phyloP scores from a whole-genome alignment of 768 basidiomycete genomes.

The Porphyrellus cyaneotinctus region DNA sequence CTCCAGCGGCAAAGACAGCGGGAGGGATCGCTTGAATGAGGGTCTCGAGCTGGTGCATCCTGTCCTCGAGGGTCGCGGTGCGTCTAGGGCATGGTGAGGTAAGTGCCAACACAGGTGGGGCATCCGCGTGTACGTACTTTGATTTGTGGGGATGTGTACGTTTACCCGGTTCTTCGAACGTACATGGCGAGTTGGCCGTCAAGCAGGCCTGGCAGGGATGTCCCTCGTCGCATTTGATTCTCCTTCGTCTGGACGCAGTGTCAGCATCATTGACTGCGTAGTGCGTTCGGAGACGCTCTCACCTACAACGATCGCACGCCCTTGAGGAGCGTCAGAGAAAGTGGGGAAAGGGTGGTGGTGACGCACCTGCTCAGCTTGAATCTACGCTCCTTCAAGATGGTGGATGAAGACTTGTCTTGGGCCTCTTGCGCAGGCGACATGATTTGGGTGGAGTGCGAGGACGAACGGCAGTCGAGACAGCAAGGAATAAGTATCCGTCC shows the following conservation, averaged over 20 bases:
- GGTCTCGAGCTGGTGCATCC: constrained; percentile 85
- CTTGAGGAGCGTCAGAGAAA: constrained; percentile 36
- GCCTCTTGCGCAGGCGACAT: constrained; percentile 33
- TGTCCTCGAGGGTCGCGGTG: constrained; percentile 79
- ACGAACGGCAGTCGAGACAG: constrained; percentile 3
- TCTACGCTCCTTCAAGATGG: constrained; percentile 71
- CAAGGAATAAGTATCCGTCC: constrained; percentile 28
- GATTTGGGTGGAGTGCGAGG: constrained; percentile 4
- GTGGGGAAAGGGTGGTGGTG: not conserved
- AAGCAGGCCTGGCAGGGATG: constrained; percentile 86
- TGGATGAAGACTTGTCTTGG: constrained; percentile 44
- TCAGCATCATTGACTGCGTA: not conserved
- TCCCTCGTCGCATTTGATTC: constrained; percentile 87
- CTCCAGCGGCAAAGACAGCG: constrained; percentile 67
- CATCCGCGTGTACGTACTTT: constrained; percentile 50
- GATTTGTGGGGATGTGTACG: constrained; percentile 84
- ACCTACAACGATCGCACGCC: constrained; percentile 91
- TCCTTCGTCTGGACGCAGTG: constrained; percentile 51
- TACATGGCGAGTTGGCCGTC: constrained; percentile 77
- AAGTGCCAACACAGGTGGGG: constrained; percentile 2
- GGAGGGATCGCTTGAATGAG: constrained; percentile 83
- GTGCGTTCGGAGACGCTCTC: constrained; percentile 36
- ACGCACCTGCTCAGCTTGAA: constrained; percentile 84
- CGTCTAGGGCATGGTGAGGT: constrained; percentile 41
- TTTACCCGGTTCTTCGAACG: constrained; percentile 86